Conservation (phyloP, 768 basidiomycete genomes). For the Leucosporidium creatinivorum region DNA sequence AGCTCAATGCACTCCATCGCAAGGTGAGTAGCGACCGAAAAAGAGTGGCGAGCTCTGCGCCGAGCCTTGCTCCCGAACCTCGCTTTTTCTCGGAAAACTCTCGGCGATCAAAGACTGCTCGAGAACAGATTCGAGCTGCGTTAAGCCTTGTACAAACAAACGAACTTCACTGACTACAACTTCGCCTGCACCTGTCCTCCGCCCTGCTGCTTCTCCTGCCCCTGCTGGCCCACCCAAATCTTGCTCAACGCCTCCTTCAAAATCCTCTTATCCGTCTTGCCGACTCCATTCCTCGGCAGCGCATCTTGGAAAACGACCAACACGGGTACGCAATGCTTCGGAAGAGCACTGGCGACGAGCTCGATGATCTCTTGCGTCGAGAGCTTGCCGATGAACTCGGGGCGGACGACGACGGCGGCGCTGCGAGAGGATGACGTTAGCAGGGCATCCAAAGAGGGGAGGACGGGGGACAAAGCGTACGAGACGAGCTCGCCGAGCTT, state of each 20-base stretch:
- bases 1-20: too few relatives aligned
- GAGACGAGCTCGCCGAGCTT: constrained; percentile 32
- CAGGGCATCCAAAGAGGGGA: background rate
- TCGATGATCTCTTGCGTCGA: constrained; percentile 13
- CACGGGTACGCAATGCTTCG: constrained; percentile 30
- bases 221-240: constrained; percentile 12
- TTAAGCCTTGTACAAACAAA: too few relatives aligned
- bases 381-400: background rate
- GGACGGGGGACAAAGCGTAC: constrained; percentile 6
- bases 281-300: constrained; percentile 29
- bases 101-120: too few relatives aligned
- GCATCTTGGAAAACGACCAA: constrained; percentile 21
- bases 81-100: too few relatives aligned
- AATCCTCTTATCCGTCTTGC: constrained; percentile 33
- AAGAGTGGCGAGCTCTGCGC: too few relatives aligned
- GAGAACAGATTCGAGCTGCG: too few relatives aligned
- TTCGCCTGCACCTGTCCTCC: background rate
- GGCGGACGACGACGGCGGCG: background rate
- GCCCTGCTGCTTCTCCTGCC: background rate
- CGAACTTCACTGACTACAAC: background rate
- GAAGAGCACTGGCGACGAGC: constrained; percentile 13
- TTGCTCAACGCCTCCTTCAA: constrained; percentile 1
- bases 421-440: background rate
- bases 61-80: too few relatives aligned
- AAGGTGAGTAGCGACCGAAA: too few relatives aligned